Evolutionary conservation across 345 rosid genomes (phyloP), one percentile per base, ranked within the genome.

Genomic region (Hibiscus tridactylites): DNA sequence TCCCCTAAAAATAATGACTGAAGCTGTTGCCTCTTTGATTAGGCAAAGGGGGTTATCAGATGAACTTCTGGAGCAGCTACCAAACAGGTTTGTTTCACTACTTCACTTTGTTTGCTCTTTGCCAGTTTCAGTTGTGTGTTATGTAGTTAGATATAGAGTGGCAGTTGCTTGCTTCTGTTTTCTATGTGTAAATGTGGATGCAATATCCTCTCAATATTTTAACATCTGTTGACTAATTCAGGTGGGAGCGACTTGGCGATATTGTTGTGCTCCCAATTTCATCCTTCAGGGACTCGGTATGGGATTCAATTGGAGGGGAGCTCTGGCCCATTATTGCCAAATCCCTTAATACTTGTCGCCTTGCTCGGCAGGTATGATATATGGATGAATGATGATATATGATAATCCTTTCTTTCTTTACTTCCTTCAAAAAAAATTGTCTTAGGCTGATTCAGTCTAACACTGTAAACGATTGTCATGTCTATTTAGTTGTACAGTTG

Each of bases 191-290:
- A 57, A 6, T 26, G 70, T 17, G 49, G 11, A 44, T 76, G 70
- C 42, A 24, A 66, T 53, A 9, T 53, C 44, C 21, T 8, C 74
- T 2, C 8, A 47, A 49, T 63, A 31, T 74, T 56, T 76, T 77
- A 33, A 1, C 58, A 68, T 75, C 24, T 64, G 71, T 70, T 81
- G 33, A 57, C 72, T 64, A 33, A 73, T 35, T 77, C 85, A 94
- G 96, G 81, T 94, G 97, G 98, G 98, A 90, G 67, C 82, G 90
- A 61, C 88, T 90, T 59, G 95, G 95, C 61, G 93, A 94, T 84
- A 86, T 94, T 72, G 83, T 87, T 81, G 93, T 94, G 77, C 90
- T 93, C 74, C 96, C 97, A 3, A 82, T 75, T 70, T 79, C 91
- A 71, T 90, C 91, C 59, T 94, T 91, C 79, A 85, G 65, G 77